Percentiles rank a stretch among this genome's conserved stretches.
Evolutionary conservation across 2,329 filamentous ascomycete genomes (phyloP).

Genomic region (Claviceps digitariae): DNA sequence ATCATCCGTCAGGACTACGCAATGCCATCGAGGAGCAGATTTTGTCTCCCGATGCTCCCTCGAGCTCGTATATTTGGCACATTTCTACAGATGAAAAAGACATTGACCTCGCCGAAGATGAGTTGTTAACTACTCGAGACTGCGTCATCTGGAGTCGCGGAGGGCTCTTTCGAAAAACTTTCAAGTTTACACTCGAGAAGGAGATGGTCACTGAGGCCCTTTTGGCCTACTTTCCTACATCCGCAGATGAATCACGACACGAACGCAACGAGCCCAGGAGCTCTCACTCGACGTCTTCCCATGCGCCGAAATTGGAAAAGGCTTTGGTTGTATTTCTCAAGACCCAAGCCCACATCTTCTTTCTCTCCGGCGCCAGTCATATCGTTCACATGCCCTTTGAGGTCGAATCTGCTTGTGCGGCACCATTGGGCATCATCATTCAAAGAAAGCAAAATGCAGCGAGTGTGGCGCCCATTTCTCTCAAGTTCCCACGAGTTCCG

Average conservation of each 20-base stretch:
- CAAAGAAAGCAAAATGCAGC: slow-evolving; percentile 58
- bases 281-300: slow-evolving; percentile 5
- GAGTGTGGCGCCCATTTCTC: slow-evolving; percentile 33
- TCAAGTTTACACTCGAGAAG: slow-evolving; percentile 75
- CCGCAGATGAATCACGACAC: slow-evolving; percentile 22
- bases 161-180: slow-evolving; percentile 70
- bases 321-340: slow-evolving; percentile 85
- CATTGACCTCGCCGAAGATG: slow-evolving; percentile 49
- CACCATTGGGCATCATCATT: slow-evolving; percentile 70
- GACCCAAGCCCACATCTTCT: slow-evolving; percentile 88
- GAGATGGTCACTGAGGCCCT: slow-evolving; percentile 78
- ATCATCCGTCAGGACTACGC: slow-evolving; percentile 71
- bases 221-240: slow-evolving; percentile 64
- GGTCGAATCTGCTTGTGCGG: slow-evolving; percentile 73
- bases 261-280: slow-evolving; percentile 2
- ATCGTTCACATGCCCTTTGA: slow-evolving; percentile 91
- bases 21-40: slow-evolving; percentile 74
- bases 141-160: slow-evolving; percentile 85
- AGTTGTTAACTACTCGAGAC: slow-evolving; percentile 60
- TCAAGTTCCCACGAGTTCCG: slow-evolving; percentile 50
- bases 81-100: slow-evolving; percentile 32
- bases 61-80: slow-evolving; percentile 64
- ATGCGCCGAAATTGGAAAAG: slow-evolving; percentile 31
- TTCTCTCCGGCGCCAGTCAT: slow-evolving; percentile 75
- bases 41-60: slow-evolving; percentile 51